These are phyloP conservation scores for Hypericum androsaemum DNA, from an alignment of 345 rosid genomes.

Conservation along the genomic window DNA sequence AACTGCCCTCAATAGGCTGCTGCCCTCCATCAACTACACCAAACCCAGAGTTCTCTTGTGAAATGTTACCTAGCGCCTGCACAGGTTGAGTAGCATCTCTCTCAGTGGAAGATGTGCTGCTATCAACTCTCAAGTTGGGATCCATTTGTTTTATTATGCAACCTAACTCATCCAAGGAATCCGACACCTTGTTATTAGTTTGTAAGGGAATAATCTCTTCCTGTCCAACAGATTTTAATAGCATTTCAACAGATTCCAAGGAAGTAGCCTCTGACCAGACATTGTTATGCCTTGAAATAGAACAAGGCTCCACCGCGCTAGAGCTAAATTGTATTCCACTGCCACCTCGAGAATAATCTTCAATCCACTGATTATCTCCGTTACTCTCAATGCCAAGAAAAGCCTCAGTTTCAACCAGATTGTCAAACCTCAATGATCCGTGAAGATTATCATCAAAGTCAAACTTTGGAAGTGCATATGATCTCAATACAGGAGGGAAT, in stretches of 20 bases:
- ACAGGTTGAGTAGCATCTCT: slow-evolving; percentile 27
- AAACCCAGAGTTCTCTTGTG: slow-evolving; percentile 24
- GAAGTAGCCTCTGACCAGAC: slow-evolving; percentile 98
- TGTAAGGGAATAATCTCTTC: slow-evolving; percentile 54
- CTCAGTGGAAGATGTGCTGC: slow-evolving; percentile 21
- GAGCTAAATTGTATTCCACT: slow-evolving; percentile 70
- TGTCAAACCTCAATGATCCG: slow-evolving; percentile 62
- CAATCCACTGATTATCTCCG: slow-evolving; percentile 89
- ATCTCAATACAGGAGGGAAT: slow-evolving; percentile 54
- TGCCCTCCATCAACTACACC: slow-evolving; percentile 30
- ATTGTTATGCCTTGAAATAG: slow-evolving; percentile 70
- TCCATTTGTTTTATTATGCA: slow-evolving; percentile 66
- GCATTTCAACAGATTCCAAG: slow-evolving; percentile 84
- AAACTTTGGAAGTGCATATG: slow-evolving; percentile 79
- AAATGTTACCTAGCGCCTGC: slow-evolving; percentile 24
- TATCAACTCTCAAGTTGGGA: slow-evolving; percentile 36
- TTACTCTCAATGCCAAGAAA: slow-evolving; percentile 78
- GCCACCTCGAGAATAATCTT: slow-evolving; percentile 60
- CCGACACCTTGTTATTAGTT: slow-evolving; percentile 38
- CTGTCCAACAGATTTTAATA: slow-evolving; percentile 89
- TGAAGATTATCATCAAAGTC: slow-evolving; percentile 80
- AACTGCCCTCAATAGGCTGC: slow-evolving; percentile 33
- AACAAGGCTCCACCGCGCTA: slow-evolving; percentile 70
- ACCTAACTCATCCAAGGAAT: slow-evolving; percentile 62
- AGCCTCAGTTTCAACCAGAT: slow-evolving; percentile 58